Evolutionary conservation across 208 protist species (phyloP).

Genomic region (Wallacemonas sp.): DNA sequence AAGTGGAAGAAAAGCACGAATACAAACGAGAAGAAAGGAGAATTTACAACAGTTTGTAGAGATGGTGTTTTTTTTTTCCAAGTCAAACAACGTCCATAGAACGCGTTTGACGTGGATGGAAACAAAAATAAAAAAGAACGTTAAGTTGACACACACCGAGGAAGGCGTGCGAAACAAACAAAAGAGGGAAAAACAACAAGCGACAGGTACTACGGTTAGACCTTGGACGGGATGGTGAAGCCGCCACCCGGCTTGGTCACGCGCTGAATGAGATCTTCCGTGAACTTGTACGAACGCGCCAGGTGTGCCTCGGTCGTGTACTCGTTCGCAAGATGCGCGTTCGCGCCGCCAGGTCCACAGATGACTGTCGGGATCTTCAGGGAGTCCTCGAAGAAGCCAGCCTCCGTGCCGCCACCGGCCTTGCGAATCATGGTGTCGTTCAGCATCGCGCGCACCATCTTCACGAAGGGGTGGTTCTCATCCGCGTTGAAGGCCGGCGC

Average conservation of each 20-base stretch:
- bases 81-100: too few relatives aligned
- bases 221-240: neutral
- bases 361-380: slow-evolving; percentile 18
- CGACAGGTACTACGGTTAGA: neutral
- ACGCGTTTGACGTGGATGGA: neutral
- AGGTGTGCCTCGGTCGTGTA: neutral
- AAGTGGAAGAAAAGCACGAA: slow-evolving; percentile 17
- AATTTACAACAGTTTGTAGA: neutral
- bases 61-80: too few relatives aligned
- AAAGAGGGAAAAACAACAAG: neutral
- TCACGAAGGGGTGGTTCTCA: slow-evolving; percentile 36
- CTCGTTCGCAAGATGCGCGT: slow-evolving; percentile 12
- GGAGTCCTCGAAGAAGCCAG: slow-evolving; percentile 10
- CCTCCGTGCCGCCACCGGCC: slow-evolving; percentile 41
- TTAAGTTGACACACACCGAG: neutral
- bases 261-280: neutral
- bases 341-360: neutral
- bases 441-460: slow-evolving; percentile 20
- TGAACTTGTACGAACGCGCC: slow-evolving; percentile 3
- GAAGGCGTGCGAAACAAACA: neutral
- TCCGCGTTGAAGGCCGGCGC: slow-evolving; percentile 29
- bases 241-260: neutral
- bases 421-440: slow-evolving; percentile 16
- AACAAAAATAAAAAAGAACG: slow-evolving; percentile 1
- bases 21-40: neutral